Evolutionary conservation across 1,284 basidiomycete genomes (phyloP).

Genomic region (Apiotrichum mycotoxinovorans): DNA sequence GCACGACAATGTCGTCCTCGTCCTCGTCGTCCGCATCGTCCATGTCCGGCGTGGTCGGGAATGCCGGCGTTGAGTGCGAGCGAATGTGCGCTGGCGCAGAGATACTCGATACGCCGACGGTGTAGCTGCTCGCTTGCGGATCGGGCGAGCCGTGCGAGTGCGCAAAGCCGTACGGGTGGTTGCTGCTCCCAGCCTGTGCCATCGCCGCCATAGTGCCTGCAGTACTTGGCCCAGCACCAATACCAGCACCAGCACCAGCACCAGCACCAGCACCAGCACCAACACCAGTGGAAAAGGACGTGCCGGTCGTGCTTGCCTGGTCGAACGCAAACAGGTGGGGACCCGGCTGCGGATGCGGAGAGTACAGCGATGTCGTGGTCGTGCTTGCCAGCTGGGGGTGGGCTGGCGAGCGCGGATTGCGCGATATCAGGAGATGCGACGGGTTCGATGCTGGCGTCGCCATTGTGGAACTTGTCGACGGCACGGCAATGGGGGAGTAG

Average conservation of each 20-base stretch:
- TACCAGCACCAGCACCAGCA: too few relatives aligned
- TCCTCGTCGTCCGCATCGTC: constrained; percentile 24
- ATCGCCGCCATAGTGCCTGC: too few relatives aligned
- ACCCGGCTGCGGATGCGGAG: constrained; percentile 12
- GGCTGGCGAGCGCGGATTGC: constrained; percentile 43
- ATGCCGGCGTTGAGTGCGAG: constrained; percentile 8
- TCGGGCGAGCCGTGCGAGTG: neutral
- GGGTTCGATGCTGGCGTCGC: constrained; percentile 37
- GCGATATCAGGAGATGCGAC: constrained; percentile 44
- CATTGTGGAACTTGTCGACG: neutral
- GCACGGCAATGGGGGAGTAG: neutral
- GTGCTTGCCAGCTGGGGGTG: constrained; percentile 42
- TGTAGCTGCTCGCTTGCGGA: neutral
- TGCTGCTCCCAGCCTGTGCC: neutral
- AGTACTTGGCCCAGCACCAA: too few relatives aligned
- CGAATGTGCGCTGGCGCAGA: constrained; percentile 4
- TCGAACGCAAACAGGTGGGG: constrained; percentile 17
- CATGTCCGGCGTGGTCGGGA: neutral
- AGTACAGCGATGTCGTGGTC: constrained; percentile 26
- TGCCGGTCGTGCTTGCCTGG: neutral
- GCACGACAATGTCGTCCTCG: constrained; percentile 34
- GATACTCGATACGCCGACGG: neutral
- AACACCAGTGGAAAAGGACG: neutral
- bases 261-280: too few relatives aligned
- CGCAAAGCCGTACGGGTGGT: neutral